A percentile compares a stretch with the other conserved stretches of the same genome.
phyloP scores from a whole-genome alignment of 129 eudicot species.

The Pulicaria dysenterica region DNA sequence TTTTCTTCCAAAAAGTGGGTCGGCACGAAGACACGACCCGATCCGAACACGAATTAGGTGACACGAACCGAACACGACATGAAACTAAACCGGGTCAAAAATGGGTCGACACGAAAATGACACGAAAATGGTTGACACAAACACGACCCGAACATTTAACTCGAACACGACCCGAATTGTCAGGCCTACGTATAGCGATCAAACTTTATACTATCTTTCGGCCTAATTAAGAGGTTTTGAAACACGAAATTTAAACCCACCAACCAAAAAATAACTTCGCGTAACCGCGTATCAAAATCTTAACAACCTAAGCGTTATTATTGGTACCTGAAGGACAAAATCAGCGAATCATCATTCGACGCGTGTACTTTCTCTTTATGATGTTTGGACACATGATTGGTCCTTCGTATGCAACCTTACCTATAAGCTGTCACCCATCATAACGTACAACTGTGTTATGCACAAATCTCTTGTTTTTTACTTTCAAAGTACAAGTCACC shows the following conservation, averaged over 20 bases:
- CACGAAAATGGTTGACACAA: no score
- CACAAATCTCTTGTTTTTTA: constrained; percentile 2
- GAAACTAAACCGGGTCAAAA: no score
- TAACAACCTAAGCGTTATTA: constrained; percentile 13
- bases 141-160: no score
- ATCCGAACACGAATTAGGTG: no score
- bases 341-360: constrained; percentile 12
- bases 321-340: neutral
- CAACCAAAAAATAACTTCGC: constrained; percentile 21
- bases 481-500: neutral
- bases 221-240: neutral
- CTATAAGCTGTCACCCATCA: constrained; percentile 27
- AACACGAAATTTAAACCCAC: constrained; percentile 19
- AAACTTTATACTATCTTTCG: neutral
- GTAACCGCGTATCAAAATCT: constrained; percentile 28
- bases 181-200: neutral
- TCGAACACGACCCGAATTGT: no score
- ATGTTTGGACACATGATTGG: constrained; percentile 22
- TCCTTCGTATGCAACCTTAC: constrained; percentile 11
- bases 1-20: no score
- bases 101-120: no score
- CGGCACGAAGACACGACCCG: no score
- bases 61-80: no score
- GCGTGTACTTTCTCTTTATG: neutral
- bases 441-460: constrained; percentile 19